phyloP scores from a whole-genome alignment of 345 rosid species.

The Anacardium occidentale region DNA sequence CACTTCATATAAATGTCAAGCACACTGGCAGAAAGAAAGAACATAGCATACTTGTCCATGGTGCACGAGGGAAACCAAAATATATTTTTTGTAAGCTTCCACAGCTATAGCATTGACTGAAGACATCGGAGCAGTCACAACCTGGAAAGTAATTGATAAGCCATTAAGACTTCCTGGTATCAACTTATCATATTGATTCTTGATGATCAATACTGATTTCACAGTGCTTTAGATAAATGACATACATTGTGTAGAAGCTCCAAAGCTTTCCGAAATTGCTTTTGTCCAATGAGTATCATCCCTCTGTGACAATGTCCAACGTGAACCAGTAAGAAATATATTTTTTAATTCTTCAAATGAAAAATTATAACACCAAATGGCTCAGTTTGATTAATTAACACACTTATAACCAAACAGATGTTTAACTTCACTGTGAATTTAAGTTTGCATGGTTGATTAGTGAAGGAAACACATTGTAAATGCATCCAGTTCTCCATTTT shows the following conservation, averaged over 20 bases:
- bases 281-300: constrained; percentile 89
- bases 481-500: background rate
- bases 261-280: constrained; percentile 74
- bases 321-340: constrained; percentile 12
- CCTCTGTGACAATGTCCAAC: constrained; percentile 57
- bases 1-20: background rate
- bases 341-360: background rate
- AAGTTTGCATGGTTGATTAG: background rate
- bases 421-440: background rate
- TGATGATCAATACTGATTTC: constrained; percentile 14
- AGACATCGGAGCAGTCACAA: constrained; percentile 90
- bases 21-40: constrained; percentile 10
- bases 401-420: background rate
- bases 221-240: constrained; percentile 8
- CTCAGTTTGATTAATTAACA: background rate
- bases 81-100: constrained; percentile 90
- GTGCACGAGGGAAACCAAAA: constrained; percentile 78
- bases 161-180: constrained; percentile 15
- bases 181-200: background rate
- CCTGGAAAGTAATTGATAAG: constrained; percentile 43
- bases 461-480: background rate
- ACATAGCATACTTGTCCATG: constrained; percentile 62
- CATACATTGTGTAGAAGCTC: constrained; percentile 87
- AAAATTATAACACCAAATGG: no score
- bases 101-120: constrained; percentile 74